A percentile compares a stretch with the other conserved stretches of the same genome.
phyloP scores from a whole-genome alignment of 257 asterid genomes.

The Ehretia macrophylla region DNA sequence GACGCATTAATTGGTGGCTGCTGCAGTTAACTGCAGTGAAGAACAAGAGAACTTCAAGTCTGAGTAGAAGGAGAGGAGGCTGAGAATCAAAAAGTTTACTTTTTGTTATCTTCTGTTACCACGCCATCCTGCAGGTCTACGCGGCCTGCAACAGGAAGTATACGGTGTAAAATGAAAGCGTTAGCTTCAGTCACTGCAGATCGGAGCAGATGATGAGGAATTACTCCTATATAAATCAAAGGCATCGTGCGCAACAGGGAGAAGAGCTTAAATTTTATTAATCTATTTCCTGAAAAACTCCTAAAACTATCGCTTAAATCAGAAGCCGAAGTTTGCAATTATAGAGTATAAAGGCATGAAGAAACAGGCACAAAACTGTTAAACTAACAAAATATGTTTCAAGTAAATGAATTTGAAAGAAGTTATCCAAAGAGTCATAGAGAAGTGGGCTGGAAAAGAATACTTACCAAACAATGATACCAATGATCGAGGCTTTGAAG shows the following conservation, averaged over 20 bases:
- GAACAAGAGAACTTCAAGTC: no score
- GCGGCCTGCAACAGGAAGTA: conserved; percentile 38
- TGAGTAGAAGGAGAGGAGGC: not conserved
- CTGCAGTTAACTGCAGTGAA: no score
- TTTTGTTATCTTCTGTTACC: conserved; percentile 52
- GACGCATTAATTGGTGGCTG: no score
- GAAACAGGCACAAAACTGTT: not conserved
- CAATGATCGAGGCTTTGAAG: conserved; percentile 68
- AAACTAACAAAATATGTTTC: not conserved
- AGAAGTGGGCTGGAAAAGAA: conserved; percentile 1
- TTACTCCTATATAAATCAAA: not conserved
- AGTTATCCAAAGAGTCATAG: not conserved
- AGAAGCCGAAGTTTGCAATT: no score
- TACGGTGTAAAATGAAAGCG: not conserved
- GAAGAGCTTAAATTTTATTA: no score
- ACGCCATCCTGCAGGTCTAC: conserved; percentile 56
- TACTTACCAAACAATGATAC: conserved; percentile 65
- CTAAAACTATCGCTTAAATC: no score
- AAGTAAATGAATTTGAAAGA: not conserved
- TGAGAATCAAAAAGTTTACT: not conserved
- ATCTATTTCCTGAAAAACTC: no score
- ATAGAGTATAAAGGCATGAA: no score
- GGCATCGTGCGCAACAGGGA: no score
- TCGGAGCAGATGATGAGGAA: not conserved
- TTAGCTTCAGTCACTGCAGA: not conserved